Evolutionary conservation across 2,329 filamentous ascomycete genomes (phyloP).

Genomic region (Albophoma yamanashiensis): DNA sequence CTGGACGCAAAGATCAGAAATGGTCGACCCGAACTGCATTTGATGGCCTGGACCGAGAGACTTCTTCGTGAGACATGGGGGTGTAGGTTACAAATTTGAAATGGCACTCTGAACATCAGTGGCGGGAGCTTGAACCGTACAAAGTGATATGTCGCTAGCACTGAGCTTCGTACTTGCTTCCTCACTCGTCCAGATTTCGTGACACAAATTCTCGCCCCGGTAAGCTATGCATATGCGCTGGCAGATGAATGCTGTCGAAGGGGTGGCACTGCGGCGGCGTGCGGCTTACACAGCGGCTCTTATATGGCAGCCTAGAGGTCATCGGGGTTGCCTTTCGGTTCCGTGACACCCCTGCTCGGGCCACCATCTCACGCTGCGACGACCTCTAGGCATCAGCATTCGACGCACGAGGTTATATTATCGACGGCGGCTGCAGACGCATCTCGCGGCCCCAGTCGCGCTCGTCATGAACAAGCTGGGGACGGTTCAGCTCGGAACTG

Average conservation of each 20-base stretch:
- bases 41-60: constrained; percentile 19
- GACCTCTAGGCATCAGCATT: constrained; percentile 9
- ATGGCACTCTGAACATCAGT: too few species aligned
- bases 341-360: not conserved
- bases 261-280: not conserved
- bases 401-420: not conserved
- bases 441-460: not conserved
- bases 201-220: not conserved
- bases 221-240: not conserved
- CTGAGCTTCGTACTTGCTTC: not conserved
- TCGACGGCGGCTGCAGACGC: not conserved
- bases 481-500: not conserved
- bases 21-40: constrained; percentile 16
- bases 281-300: not conserved
- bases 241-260: not conserved
- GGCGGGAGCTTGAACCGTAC: not conserved
- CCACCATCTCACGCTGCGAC: not conserved
- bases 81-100: not conserved
- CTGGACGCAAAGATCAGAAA: constrained; percentile 14
- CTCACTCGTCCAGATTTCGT: not conserved
- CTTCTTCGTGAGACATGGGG: constrained; percentile 10
- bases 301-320: constrained; percentile 6
- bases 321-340: not conserved
- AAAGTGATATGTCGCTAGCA: not conserved
- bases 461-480: not conserved